phyloP scores from a whole-genome alignment of 257 asterid species.

The Ocimum tenuiflorum region DNA sequence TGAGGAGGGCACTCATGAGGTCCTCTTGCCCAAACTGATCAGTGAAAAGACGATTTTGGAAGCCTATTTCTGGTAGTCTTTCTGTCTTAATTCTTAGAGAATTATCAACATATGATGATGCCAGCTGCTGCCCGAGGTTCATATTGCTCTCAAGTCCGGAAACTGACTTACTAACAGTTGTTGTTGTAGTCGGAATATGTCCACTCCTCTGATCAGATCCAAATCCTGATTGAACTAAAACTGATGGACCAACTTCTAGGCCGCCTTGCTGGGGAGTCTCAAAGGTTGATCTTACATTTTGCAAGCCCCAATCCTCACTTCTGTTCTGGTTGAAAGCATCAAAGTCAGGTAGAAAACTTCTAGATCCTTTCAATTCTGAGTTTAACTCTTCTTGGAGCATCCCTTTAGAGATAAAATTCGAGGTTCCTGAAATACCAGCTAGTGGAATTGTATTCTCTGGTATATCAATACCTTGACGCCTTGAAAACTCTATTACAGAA shows the following conservation, averaged over 20 bases:
- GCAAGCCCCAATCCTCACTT: slow-evolving; percentile 49
- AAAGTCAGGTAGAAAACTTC: slow-evolving; percentile 36
- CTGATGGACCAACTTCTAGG: slow-evolving; percentile 36
- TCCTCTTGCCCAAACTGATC: slow-evolving; percentile 66
- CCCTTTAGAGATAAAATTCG: slow-evolving; percentile 27
- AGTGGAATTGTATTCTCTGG: slow-evolving; percentile 32
- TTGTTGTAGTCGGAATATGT: slow-evolving; percentile 22
- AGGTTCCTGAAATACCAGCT: slow-evolving; percentile 28
- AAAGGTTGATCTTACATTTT: slow-evolving; percentile 35
- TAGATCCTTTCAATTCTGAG: slow-evolving; percentile 37
- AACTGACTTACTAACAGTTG: slow-evolving; percentile 21
- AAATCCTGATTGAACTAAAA: slow-evolving; percentile 42
- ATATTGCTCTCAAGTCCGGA: slow-evolving; percentile 24
- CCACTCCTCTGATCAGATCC: slow-evolving; percentile 31
- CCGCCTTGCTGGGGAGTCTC: slow-evolving; percentile 34
- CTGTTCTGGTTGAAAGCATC: slow-evolving; percentile 43
- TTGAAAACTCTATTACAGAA: slow-evolving; percentile 44
- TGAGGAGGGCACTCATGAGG: slow-evolving; percentile 58
- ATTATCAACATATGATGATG: slow-evolving; percentile 21
- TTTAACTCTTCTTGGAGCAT: slow-evolving; percentile 30
- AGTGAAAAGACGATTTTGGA: slow-evolving; percentile 32
- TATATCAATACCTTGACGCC: slow-evolving; percentile 32
- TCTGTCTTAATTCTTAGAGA: slow-evolving; percentile 27
- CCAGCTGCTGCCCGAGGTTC: slow-evolving; percentile 28
- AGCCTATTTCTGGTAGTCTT: slow-evolving; percentile 38